Evolutionary conservation across 148 eudicot species (phyloP), one percentile per base, ranked within the genome.

Genomic region (Chenopodium quinoa): DNA sequence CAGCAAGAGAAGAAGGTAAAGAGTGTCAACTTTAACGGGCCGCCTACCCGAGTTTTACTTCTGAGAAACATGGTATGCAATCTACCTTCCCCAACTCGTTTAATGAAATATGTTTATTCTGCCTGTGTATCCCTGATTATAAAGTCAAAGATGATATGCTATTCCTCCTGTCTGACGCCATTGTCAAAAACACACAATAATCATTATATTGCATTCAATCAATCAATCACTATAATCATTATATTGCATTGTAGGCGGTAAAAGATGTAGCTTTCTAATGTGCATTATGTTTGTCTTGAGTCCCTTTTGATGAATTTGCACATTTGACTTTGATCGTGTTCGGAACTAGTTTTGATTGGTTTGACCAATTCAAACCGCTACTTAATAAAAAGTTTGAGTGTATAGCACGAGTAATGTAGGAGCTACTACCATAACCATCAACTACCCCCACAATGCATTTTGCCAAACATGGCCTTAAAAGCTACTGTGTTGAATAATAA

Each of bases 21-120:
- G 89, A 83, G 97, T 88, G 98, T 91, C 32, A 90, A 34, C 66
- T 88, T 94, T 47, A 93, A 87, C 75, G 91, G 92, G 14, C 71
- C 87, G 23, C 97, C 99, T 14, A 95, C 99, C n/a, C 84, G 97
- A 4, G 99, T 95, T 81, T 81, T 95, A 85, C 87, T 95, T 84
- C 93, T 95, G 22, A 83, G 92, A 75, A 95, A 95, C 81, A 95
- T 95, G 98, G 98, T 95, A 95, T 76, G 83, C 52, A 27, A 56
- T 31, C 37, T 34, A 7, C 67, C 22, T 62, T 62, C 25, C 9
- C 22, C 17, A 14, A 56, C 17, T 56, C 17, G 22, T 4, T 12
- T 56, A 14, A 56, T 56, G 16, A 56, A 56, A 56, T 19, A 56
- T 56, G 62, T 14, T 56, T 56, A 56, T 14, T 4, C 1, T 56